A percentile compares a stretch with the other conserved stretches of the same genome.
Evolutionary conservation across 352 stramenopile genomes (phyloP).

Genomic region (Globisporangium acanthophoron): DNA sequence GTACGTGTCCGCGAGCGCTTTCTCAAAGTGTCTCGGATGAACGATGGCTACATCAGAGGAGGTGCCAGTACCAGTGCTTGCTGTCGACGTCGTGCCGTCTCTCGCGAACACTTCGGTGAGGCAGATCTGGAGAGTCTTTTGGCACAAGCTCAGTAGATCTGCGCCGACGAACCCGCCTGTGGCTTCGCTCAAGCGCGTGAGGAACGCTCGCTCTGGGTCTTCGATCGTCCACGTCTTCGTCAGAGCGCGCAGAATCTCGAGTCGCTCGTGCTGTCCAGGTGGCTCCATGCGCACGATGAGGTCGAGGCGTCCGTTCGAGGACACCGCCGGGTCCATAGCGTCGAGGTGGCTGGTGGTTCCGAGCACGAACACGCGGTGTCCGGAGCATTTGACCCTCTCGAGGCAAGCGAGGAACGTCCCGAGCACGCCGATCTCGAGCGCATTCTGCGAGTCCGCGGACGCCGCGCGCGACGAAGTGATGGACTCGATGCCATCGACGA

Average conservation of each 20-base stretch:
- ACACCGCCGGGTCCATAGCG: slow-evolving; percentile 88
- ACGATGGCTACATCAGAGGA: slow-evolving; percentile 3
- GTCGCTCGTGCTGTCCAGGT: slow-evolving; percentile 86
- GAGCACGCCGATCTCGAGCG: slow-evolving; percentile 72
- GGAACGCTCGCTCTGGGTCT: slow-evolving; percentile 49
- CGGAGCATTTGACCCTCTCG: slow-evolving; percentile 53
- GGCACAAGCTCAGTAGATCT: slow-evolving; percentile 74
- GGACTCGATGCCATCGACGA: slow-evolving; percentile 90
- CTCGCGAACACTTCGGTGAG: slow-evolving; percentile 26
- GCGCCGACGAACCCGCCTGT: slow-evolving; percentile 95
- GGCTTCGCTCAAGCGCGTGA: slow-evolving; percentile 89
- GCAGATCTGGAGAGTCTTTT: slow-evolving; percentile 59
- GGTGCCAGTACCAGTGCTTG: background rate
- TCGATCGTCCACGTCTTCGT: slow-evolving; percentile 72
- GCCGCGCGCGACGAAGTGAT: slow-evolving; percentile 63
- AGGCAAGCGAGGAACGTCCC: slow-evolving; percentile 82
- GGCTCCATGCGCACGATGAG: slow-evolving; percentile 93
- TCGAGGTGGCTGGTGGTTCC: slow-evolving; percentile 74
- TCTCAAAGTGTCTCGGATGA: slow-evolving; percentile 46
- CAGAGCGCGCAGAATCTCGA: slow-evolving; percentile 91
- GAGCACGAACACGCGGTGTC: slow-evolving; percentile 54
- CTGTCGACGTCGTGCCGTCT: background rate
- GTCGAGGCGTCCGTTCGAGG: slow-evolving; percentile 95
- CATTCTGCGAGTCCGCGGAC: slow-evolving; percentile 48
- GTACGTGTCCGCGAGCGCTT: slow-evolving; percentile 90